Evolutionary conservation across 352 stramenopile species (phyloP), one percentile per base, ranked within the genome.

Genomic region (Pythium folliculosum): DNA sequence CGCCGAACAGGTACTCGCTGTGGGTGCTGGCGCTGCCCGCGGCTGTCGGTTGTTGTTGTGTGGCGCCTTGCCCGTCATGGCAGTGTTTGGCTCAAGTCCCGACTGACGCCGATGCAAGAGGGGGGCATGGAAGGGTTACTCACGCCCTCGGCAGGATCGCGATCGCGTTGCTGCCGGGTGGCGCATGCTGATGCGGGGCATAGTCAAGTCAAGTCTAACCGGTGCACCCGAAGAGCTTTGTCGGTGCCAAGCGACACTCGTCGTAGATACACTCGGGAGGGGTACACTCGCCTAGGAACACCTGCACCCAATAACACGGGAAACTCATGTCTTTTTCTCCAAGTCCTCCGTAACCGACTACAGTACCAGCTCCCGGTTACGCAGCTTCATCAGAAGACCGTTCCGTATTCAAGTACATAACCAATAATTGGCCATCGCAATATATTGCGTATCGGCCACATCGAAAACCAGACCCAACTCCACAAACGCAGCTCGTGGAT

Each of bases 91-190:
- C 22, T 8, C 3, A 19, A 32, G 27, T 32, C 27, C 27, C 27
- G 13, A 21, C 50, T 56, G 50, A 56, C 50, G 50, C 50, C 50
- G 50, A 56, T 56, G 50, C 50, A 38, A 56, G 50, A 56, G 50
- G 19, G 23, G 48, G 48, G 6, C 17, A 0, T 12, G 48, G 6
- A 22, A 38, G 16, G 32, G 27, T 56, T 56, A 56, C 50, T 56
- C 50, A 56, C 50, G 25, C 16, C 27, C 27, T 32, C 27, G 27
- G 27, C 27, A 2, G 27, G 27, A 43, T 43, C 37, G 37, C 37
- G 37, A 43, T 43, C 37, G 23, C 50, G 50, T 56, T 56, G 50
- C 50, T 56, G 50, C 50, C 50, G 50, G 50, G 30, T 56, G 50
- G 50, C 50, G 50, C 13, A 16, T 25, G 3, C 30, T 6, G 25